Percentiles rank a stretch among this genome's conserved stretches.
These are phyloP conservation scores for Cladorrhinum sp. DNA, from an alignment of 2,329 filamentous ascomycete species.

Conservation along the genomic window DNA sequence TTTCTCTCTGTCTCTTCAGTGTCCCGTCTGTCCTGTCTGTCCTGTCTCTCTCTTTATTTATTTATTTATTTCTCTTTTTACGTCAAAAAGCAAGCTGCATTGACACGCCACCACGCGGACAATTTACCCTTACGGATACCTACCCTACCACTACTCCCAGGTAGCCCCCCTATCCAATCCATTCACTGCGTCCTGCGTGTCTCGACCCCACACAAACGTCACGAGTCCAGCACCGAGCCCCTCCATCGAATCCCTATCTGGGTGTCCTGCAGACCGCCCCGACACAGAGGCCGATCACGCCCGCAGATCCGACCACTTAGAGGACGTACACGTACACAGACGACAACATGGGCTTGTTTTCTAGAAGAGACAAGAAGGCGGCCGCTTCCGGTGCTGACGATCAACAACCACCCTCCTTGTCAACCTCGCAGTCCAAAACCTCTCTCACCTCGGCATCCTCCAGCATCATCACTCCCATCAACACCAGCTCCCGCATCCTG, in stretches of 20 bases:
- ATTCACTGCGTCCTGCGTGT: constrained; percentile 1
- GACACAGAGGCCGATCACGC: constrained; percentile 16
- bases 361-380: constrained; percentile 51
- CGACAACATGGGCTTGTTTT: constrained; percentile 53
- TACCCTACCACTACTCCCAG: neutral
- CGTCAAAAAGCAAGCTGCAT: neutral
- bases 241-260: constrained; percentile 13
- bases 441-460: constrained; percentile 52
- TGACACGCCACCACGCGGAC: neutral
- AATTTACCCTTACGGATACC: too few relatives aligned
- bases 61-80: neutral
- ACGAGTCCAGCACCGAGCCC: constrained; percentile 16
- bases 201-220: constrained; percentile 17
- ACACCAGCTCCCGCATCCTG: constrained; percentile 36
- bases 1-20: too few relatives aligned
- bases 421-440: constrained; percentile 46
- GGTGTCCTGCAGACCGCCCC: constrained; percentile 21
- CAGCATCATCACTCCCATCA: constrained; percentile 41
- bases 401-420: constrained; percentile 36
- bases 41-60: neutral
- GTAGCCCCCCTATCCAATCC: neutral
- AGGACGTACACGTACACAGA: constrained; percentile 5
- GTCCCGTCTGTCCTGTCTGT: too few relatives aligned
- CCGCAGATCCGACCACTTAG: constrained; percentile 13
- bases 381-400: constrained; percentile 17